Percentiles rank a stretch among this genome's conserved stretches.
Evolutionary conservation across 495 filamentous ascomycete species (phyloP).

Genomic region (Melanomma pulvis-pyrius): DNA sequence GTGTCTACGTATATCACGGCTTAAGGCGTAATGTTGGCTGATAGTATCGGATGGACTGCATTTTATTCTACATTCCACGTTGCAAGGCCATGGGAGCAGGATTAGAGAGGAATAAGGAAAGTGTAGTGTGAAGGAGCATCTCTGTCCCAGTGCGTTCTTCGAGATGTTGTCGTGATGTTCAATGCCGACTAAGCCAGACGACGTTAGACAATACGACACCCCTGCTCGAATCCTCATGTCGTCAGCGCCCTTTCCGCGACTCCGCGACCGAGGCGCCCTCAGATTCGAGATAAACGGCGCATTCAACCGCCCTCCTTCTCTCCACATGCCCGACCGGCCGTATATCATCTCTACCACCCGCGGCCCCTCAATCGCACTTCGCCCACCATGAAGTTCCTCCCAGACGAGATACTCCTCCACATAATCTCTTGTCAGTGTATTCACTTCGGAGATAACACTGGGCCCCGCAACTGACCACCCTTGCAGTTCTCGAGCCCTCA

Average conservation of each 20-base stretch:
- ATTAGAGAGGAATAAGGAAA: no score
- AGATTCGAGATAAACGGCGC: not conserved
- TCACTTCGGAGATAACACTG: constrained; percentile 3
- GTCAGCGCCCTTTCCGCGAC: not conserved
- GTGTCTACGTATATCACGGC: no score
- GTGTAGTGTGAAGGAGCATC: no score
- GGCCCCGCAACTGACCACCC: constrained; percentile 11
- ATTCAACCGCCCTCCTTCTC: not conserved
- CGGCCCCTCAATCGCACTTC: not conserved
- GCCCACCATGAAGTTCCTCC: constrained; percentile 61
- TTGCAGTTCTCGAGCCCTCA: constrained; percentile 65
- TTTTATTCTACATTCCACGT: no score
- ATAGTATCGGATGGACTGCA: no score
- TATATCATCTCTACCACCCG: not conserved
- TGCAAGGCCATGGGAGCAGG: no score
- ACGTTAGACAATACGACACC: no score
- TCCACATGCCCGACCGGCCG: not conserved
- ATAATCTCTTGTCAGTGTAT: constrained; percentile 68
- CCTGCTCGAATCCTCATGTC: not conserved
- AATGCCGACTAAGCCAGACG: no score
- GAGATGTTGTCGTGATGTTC: no score
- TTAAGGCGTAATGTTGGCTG: no score
- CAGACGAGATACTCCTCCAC: constrained; percentile 76
- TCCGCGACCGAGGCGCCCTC: not conserved
- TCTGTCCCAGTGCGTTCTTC: no score